Percentiles rank a stretch among this genome's conserved stretches.
These are phyloP conservation scores for Cryptosporidium felis DNA, from an alignment of 169 alveolate genomes.

Conservation along the genomic window DNA sequence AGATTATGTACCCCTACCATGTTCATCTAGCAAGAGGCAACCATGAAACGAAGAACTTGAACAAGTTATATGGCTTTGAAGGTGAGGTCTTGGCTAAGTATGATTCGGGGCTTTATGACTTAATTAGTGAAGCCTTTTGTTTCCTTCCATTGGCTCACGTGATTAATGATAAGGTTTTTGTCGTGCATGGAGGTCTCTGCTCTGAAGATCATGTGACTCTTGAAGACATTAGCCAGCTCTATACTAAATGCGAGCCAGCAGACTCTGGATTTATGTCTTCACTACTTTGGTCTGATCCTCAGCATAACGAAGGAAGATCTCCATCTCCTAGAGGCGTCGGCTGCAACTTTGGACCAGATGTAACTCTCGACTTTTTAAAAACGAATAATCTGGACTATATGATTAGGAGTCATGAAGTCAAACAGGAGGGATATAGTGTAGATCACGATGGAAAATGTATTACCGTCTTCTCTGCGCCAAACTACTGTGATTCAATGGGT, in stretches of 20 bases:
- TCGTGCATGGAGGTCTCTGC: conserved; percentile 98
- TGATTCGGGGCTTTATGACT: conserved; percentile 92
- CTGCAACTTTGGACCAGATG: conserved; percentile 96
- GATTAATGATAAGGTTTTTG: conserved; percentile 92
- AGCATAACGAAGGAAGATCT: conserved; percentile 92
- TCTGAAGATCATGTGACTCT: conserved; percentile 93
- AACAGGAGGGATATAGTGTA: conserved; percentile 96
- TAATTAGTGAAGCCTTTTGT: conserved; percentile 91
- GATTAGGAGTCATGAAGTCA: conserved; percentile 98
- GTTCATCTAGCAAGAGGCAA: conserved; percentile 98
- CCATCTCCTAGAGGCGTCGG: conserved; percentile 98
- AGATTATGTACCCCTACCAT: conserved; percentile 92
- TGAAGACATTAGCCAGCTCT: conserved; percentile 89
- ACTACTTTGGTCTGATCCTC: conserved; percentile 98
- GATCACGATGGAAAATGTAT: conserved; percentile 95
- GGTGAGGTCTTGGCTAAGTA: conserved; percentile 97
- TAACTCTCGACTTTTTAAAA: conserved; percentile 91
- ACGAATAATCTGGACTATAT: conserved; percentile 89
- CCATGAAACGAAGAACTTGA: conserved; percentile 97
- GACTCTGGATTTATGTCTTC: conserved; percentile 94
- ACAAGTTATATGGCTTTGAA: conserved; percentile 97
- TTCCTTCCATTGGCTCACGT: conserved; percentile 96
- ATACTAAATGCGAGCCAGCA: conserved; percentile 95
- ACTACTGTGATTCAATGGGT: conserved; percentile 99
- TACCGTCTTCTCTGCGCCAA: conserved; percentile 99